Conservation (phyloP, 352 stramenopile genomes). For the Phytopythium chamaehyphon region DNA sequence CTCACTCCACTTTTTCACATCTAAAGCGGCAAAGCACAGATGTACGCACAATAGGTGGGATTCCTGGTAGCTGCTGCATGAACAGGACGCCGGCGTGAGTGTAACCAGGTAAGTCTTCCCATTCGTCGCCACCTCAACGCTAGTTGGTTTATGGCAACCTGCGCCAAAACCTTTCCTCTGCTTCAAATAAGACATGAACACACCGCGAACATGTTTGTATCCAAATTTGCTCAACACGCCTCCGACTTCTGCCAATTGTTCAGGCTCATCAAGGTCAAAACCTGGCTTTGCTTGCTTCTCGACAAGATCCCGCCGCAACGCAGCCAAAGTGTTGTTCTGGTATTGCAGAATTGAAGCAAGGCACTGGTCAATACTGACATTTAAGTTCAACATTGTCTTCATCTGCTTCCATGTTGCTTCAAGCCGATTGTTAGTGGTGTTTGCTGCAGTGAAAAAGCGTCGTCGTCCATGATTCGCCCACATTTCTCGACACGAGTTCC, state of each 20-base stretch:
- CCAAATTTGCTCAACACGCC: not conserved
- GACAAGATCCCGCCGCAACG: not conserved
- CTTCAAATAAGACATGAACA: not conserved
- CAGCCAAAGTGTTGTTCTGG: not conserved
- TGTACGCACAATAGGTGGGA: not conserved
- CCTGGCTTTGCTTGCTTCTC: not conserved
- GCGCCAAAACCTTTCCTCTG: not conserved
- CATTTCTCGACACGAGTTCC: conserved; percentile 1
- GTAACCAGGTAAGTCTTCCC: not conserved
- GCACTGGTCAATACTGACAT: not conserved
- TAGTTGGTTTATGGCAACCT: not conserved
- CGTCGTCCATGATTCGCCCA: conserved; percentile 3
- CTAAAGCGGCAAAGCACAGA: not conserved
- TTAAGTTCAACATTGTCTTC: conserved; percentile 4
- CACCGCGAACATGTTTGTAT: not conserved
- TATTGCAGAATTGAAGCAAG: conserved; percentile 1
- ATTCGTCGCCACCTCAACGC: not conserved
- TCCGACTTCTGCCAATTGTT: not conserved
- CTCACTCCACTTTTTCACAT: not conserved
- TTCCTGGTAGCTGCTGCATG: not conserved
- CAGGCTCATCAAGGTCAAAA: not conserved
- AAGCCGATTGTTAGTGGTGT: conserved; percentile 7
- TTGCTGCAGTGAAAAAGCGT: conserved; percentile 1
- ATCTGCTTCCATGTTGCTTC: conserved; percentile 9
- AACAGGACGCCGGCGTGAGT: not conserved